phyloP scores from a whole-genome alignment of 495 filamentous ascomycete species.

The Penicillium maclennaniae region DNA sequence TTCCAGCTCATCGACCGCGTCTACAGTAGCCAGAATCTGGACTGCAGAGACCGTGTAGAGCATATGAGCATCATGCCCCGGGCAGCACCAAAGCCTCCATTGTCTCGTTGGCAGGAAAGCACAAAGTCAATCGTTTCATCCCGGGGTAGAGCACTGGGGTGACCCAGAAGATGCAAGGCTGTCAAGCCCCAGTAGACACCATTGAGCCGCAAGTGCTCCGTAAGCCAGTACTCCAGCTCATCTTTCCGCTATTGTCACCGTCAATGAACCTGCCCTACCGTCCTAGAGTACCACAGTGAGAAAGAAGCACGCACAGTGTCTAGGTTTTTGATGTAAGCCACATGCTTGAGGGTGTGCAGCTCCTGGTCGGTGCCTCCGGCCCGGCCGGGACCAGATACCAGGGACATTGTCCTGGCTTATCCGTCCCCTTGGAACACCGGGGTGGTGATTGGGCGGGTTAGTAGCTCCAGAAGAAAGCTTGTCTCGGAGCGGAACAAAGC shows the following conservation, averaged over 20 bases:
- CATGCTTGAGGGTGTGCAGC: conserved; percentile 71
- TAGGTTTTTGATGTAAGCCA: conserved; percentile 88
- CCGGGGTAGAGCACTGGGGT: conserved; percentile 75
- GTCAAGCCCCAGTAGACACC: conserved; percentile 96
- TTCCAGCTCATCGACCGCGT: conserved; percentile 82
- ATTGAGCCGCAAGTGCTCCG: conserved; percentile 90
- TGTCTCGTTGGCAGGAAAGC: conserved; percentile 80
- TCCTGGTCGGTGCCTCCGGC: conserved; percentile 45
- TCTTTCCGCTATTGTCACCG: conserved; percentile 65
- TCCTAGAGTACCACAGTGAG: conserved; percentile 9
- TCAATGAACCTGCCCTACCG: conserved; percentile 26
- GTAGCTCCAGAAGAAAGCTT: conserved; percentile 11
- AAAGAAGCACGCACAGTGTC: conserved; percentile 63
- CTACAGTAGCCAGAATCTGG: conserved; percentile 79
- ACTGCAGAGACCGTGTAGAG: conserved; percentile 90
- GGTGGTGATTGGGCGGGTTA: conserved; percentile 13
- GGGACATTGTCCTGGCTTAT: conserved; percentile 45
- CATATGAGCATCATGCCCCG: conserved; percentile 92
- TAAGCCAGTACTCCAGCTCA: conserved; percentile 95
- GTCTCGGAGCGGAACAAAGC: background rate
- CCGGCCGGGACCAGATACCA: conserved; percentile 59
- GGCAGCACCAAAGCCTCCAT: conserved; percentile 87
- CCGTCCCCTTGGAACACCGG: background rate
- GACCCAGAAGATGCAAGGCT: conserved; percentile 78
- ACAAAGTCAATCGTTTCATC: conserved; percentile 85